Evolutionary conservation across 2,329 filamentous ascomycete species (phyloP), one percentile per base, ranked within the genome.

Genomic region (Aspergillus tanneri): DNA sequence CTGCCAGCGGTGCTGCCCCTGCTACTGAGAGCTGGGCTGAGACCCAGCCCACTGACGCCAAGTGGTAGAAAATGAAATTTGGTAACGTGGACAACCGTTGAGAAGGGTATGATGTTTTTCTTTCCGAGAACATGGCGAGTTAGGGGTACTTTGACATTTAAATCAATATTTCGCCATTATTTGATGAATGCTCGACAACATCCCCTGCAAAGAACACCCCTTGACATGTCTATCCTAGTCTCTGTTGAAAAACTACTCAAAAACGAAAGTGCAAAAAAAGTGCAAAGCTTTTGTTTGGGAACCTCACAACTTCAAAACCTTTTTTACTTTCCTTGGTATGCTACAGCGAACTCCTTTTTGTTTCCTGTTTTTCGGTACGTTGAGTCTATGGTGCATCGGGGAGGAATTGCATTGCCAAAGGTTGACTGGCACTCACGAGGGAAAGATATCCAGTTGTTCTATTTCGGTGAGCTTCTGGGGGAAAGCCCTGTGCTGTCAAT

Each of bases 401-500:
- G 66, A 63, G 64, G 65, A 62, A 69, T 69, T 60, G 62, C 60
- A 56, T 67, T 63, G 69, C 70, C 66, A 69, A 68, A 78, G 74
- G 79, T 78, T 83, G 82, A 79, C 79, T 75, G 78, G 86, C 84
- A 86, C 90, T 96, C 80, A 96, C 87, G 91, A 96, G 90, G 92
- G 92, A 97, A 97, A 97, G 92, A 97, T 90, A 96, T 86, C 90
- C 69, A 68, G 68, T 64, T 65, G 74, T 71, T 69, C 70, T 72
- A 62, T 61, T 65, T 59, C 66, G 60, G 65, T 58, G 58, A 59
- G 53, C 57, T 63, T 66, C 70, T 75, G 86, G 90, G 91, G 90
- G 92, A 97, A 96, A 90, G 92, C 92, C 92, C 90, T 96, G 91
- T 93, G 84, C 80, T 84, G 78, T 82, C 80, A 70, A 70, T 65